These are phyloP conservation scores for Fusarium sp. DNA, from an alignment of 2,329 filamentous ascomycete species.

Conservation along the genomic window DNA sequence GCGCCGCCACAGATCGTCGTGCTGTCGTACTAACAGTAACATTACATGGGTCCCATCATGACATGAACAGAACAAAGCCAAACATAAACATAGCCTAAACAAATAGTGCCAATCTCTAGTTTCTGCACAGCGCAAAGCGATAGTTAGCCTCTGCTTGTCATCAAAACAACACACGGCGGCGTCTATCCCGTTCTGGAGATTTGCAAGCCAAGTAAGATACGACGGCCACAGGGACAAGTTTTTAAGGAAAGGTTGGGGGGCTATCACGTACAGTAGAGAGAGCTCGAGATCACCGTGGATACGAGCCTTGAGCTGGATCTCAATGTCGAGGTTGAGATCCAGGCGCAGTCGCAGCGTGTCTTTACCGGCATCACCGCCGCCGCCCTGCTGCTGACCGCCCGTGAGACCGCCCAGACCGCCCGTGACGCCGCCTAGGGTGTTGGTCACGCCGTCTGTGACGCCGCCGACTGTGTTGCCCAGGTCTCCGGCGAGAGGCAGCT, in stretches of 20 bases:
- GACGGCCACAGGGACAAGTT: constrained; percentile 5
- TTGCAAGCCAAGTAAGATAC: constrained; percentile 43
- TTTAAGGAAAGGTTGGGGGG: neutral
- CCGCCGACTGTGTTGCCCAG: constrained; percentile 51
- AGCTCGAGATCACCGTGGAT: constrained; percentile 87
- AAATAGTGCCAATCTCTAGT: constrained; percentile 15
- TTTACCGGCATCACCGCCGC: constrained; percentile 57
- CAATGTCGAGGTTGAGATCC: constrained; percentile 84
- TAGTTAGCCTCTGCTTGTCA: constrained; percentile 42
- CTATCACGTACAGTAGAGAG: constrained; percentile 68
- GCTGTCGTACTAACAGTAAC: constrained; percentile 6
- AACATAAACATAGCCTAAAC: neutral
- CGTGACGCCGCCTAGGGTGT: constrained; percentile 55
- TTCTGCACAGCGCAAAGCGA: constrained; percentile 32
- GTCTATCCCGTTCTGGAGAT: constrained; percentile 44
- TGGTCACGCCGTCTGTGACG: constrained; percentile 55
- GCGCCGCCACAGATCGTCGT: constrained; percentile 27
- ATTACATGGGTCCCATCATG: constrained; percentile 36
- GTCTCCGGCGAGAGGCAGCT: constrained; percentile 50
- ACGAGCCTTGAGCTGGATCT: constrained; percentile 86
- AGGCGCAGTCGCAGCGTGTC: constrained; percentile 76
- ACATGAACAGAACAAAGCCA: constrained; percentile 9
- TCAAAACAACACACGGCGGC: neutral
- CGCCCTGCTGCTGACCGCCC: constrained; percentile 51
- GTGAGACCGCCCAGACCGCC: constrained; percentile 52